Evolutionary conservation across 2,329 filamentous ascomycete species (phyloP), one percentile per base, ranked within the genome.

Genomic region (Leptographium lundbergii): DNA sequence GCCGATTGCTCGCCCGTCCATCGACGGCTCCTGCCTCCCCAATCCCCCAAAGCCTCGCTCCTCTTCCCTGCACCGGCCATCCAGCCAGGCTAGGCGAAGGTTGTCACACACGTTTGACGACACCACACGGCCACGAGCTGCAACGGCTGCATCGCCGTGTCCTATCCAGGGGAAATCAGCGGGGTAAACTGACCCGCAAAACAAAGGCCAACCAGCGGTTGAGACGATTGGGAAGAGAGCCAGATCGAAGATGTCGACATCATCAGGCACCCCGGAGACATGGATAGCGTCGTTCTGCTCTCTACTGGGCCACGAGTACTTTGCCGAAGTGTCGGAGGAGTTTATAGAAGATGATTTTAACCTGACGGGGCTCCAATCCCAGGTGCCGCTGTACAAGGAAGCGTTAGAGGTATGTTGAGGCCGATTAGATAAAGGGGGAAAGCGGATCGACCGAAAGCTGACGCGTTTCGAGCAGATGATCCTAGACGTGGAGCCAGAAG

Each of bases 321-420:
- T 99, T 73, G 94, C 94, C 63, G 94, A 99, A 77, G 92, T 99
- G 56, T 94, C 90, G 53, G 94, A 99, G 75, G 94, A 99, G 69
- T 99, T 99, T 68, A 97, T 99, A 70, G 94, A 99, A 73, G 94
- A 99, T 84, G 94, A 99, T 73, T 99, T 99, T 80, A 99, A 99
- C 74, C 79, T 99, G 64, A 99, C 94, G 0, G 94, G 94, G 56
- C 79, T 99, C 68, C 91, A 96, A 73, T 88, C 86, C 61, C 92
- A 97, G 75, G 94, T 99, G 57, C 87, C 90, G 64, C 96, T 96
- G 89, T 99, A 99, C 74, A 99, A 97, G 74, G 94, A 99, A 75
- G 94, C 94, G 14, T 77, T 99, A 63, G 94, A 99, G 78, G 83
- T 86, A 74, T 22, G 63, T 34, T 13, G 24, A 27, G 52, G 34